phyloP scores from a whole-genome alignment of 2,329 filamentous ascomycete species.

The Beauveria varroae region DNA sequence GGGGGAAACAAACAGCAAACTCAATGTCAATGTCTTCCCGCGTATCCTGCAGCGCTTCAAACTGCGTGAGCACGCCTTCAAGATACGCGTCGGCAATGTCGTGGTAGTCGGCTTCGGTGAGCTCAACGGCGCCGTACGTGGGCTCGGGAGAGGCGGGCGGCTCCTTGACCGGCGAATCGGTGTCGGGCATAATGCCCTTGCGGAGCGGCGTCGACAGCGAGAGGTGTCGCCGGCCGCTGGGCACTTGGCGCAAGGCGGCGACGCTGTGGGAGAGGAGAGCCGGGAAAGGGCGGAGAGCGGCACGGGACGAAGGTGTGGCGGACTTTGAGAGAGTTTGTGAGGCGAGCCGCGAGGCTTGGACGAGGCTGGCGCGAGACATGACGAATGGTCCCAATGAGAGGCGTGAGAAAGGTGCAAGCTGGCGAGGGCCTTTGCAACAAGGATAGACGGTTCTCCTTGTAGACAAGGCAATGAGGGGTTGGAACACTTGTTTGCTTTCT shows the following conservation, averaged over 20 bases:
- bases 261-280: slow-evolving; percentile 1
- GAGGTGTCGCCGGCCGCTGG: slow-evolving; percentile 18
- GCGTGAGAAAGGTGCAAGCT: background rate
- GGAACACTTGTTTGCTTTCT: background rate
- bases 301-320: slow-evolving; percentile 15
- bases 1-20: slow-evolving; percentile 59
- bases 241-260: too few species aligned
- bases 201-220: slow-evolving; percentile 27
- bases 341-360: slow-evolving; percentile 31
- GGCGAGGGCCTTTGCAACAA: background rate
- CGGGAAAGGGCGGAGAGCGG: slow-evolving; percentile 14
- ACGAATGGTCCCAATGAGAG: background rate
- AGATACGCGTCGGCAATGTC: slow-evolving; percentile 70
- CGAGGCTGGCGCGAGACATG: slow-evolving; percentile 27
- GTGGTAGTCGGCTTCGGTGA: slow-evolving; percentile 68
- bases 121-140: slow-evolving; percentile 45
- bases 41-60: slow-evolving; percentile 70
- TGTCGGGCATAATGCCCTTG: slow-evolving; percentile 51
- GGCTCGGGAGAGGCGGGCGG: slow-evolving; percentile 30
- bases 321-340: slow-evolving; percentile 25
- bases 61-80: slow-evolving; percentile 42
- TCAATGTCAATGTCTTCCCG: slow-evolving; percentile 78
- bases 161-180: slow-evolving; percentile 43
- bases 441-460: background rate
- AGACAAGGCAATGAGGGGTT: background rate